These are phyloP conservation scores for Capsicum pubescens DNA, from an alignment of 257 asterid species.

Conservation along the genomic window DNA sequence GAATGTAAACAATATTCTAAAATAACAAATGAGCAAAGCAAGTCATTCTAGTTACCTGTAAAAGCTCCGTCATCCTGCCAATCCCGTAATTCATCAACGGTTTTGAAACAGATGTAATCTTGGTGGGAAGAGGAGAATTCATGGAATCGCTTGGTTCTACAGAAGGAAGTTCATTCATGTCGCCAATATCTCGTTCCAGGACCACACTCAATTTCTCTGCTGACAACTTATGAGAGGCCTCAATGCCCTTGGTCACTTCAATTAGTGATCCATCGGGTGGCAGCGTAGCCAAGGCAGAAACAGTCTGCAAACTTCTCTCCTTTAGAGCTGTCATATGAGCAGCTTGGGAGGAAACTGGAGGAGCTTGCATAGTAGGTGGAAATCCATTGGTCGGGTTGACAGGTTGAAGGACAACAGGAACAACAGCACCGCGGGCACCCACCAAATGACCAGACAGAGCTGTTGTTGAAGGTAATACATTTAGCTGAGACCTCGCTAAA, in stretches of 20 bases:
- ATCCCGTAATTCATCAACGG: constrained; percentile 55
- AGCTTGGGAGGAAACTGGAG: constrained; percentile 38
- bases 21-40: not conserved
- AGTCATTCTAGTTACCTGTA: constrained; percentile 54
- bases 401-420: constrained; percentile 70
- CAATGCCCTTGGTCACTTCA: constrained; percentile 29
- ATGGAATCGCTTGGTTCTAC: constrained; percentile 35
- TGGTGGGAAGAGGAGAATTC: constrained; percentile 25
- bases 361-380: constrained; percentile 35
- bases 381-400: constrained; percentile 43
- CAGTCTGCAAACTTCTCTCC: constrained; percentile 59
- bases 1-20: not conserved
- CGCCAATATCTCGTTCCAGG: constrained; percentile 42
- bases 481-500: constrained; percentile 24
- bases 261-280: constrained; percentile 57
- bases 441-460: constrained; percentile 52
- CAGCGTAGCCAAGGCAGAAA: constrained; percentile 62
- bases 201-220: constrained; percentile 35
- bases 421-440: constrained; percentile 57
- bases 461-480: constrained; percentile 30
- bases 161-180: constrained; percentile 35
- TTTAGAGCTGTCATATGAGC: constrained; percentile 47
- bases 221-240: constrained; percentile 20
- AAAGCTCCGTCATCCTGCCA: constrained; percentile 95
- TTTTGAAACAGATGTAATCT: constrained; percentile 42